Percentiles rank a stretch among this genome's conserved stretches.
phyloP scores from a whole-genome alignment of 2,329 filamentous ascomycete genomes.

The Aspergillus calidoustus region DNA sequence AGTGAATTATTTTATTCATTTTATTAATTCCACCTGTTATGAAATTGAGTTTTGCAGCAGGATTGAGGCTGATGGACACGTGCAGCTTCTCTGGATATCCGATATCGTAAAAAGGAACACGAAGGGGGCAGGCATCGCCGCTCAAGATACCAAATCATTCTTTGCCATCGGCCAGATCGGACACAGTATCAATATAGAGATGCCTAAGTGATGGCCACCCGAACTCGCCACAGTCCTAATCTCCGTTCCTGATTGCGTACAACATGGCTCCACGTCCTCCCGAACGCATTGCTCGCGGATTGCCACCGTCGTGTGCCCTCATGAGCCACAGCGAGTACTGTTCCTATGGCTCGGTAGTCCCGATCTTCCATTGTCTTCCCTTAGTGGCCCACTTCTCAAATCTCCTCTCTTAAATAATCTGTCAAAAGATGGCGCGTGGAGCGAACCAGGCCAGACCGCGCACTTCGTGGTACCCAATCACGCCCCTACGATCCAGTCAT shows the following conservation, averaged over 20 bases:
- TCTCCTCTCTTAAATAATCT: constrained; percentile 3
- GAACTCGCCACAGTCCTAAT: background rate
- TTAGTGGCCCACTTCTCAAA: constrained; percentile 1
- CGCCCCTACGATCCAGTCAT: constrained; percentile 13
- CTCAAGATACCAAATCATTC: background rate
- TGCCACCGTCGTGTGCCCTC: background rate
- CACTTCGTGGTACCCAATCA: constrained; percentile 16
- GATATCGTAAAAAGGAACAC: background rate
- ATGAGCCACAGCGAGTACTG: background rate
- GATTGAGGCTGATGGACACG: background rate
- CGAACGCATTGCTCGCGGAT: constrained; percentile 2
- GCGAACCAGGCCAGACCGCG: constrained; percentile 1
- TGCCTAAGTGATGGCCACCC: background rate
- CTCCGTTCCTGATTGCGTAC: constrained; percentile 5
- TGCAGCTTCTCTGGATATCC: background rate
- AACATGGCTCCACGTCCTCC: background rate
- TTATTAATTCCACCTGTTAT: background rate
- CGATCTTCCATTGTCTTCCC: constrained; percentile 3
- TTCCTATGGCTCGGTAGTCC: background rate
- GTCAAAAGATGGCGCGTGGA: constrained; percentile 16
- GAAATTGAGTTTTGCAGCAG: background rate
- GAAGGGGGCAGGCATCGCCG: background rate
- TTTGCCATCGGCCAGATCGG: background rate
- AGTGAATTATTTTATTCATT: background rate
- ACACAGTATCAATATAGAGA: background rate